phyloP scores from a whole-genome alignment of 768 basidiomycete genomes.

The Lanmaoa rubissima region DNA sequence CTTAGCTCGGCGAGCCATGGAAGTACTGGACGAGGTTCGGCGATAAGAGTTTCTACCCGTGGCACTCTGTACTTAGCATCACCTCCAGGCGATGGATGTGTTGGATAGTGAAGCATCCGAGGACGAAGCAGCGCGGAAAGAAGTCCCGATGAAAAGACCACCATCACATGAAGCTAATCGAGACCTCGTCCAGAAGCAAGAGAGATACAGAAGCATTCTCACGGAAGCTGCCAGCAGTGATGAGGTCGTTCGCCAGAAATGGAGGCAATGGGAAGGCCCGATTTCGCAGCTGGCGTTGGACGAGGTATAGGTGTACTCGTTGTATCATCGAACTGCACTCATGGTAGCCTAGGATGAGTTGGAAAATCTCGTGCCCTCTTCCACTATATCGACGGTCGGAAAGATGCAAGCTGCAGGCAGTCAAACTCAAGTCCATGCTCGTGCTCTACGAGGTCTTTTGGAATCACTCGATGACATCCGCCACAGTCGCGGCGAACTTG shows the following conservation, averaged over 20 bases:
- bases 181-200: slow-evolving; percentile 67
- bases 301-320: slow-evolving; percentile 38
- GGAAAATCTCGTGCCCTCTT: slow-evolving; percentile 67
- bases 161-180: slow-evolving; percentile 80
- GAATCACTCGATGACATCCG: slow-evolving; percentile 79
- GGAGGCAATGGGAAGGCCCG: slow-evolving; percentile 81
- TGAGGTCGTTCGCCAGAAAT: slow-evolving; percentile 72
- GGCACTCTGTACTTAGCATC: background rate
- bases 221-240: slow-evolving; percentile 74
- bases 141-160: slow-evolving; percentile 45
- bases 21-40: slow-evolving; percentile 73
- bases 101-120: slow-evolving; percentile 89
- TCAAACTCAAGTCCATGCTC: slow-evolving; percentile 61
- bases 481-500: slow-evolving; percentile 56
- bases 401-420: slow-evolving; percentile 37
- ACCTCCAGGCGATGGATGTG: slow-evolving; percentile 74
- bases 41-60: background rate
- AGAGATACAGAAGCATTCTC: slow-evolving; percentile 70
- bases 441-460: slow-evolving; percentile 66
- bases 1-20: slow-evolving; percentile 58
- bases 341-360: slow-evolving; percentile 50
- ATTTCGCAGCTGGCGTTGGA: slow-evolving; percentile 72
- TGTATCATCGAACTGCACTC: background rate
- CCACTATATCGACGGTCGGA: slow-evolving; percentile 42
- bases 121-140: slow-evolving; percentile 67